These are phyloP conservation scores for Trametes versicolor DNA, from an alignment of 1,284 basidiomycete genomes.

Conservation along the genomic window DNA sequence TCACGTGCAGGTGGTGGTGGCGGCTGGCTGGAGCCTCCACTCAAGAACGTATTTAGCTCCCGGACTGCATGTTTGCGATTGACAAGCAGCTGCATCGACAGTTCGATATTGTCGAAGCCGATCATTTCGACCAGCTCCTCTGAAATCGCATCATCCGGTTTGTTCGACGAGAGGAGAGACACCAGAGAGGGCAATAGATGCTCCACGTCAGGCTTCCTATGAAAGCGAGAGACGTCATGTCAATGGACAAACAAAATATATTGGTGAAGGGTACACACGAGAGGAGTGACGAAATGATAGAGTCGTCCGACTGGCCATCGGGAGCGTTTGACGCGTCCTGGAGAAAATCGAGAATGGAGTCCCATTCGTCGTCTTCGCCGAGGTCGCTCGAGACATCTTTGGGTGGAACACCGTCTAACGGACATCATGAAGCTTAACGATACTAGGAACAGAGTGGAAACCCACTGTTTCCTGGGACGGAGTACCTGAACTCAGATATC, in stretches of 20 bases:
- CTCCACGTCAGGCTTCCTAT: conserved; percentile 46
- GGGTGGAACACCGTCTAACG: conserved; percentile 12
- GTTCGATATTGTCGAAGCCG: conserved; percentile 87
- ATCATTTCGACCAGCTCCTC: conserved; percentile 84
- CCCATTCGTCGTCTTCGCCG: conserved; percentile 35
- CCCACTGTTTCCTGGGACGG: conserved; percentile 20
- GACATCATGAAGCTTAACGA: conserved; percentile 8
- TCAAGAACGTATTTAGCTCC: conserved; percentile 26
- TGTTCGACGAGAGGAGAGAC: conserved; percentile 46
- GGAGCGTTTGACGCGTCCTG: conserved; percentile 8
- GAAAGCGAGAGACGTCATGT: conserved; percentile 3
- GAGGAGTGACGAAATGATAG: conserved; percentile 42
- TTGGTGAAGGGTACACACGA: conserved; percentile 43
- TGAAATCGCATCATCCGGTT: conserved; percentile 77
- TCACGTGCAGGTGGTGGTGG: neutral
- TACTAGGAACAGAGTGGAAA: neutral
- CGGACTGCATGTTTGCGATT: conserved; percentile 51
- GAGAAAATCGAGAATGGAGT: conserved; percentile 41
- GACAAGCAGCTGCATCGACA: conserved; percentile 65
- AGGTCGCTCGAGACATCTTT: conserved; percentile 21
- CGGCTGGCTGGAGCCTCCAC: neutral
- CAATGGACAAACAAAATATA: conserved; percentile 24
- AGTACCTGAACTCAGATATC: conserved; percentile 23
- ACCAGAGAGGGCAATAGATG: conserved; percentile 44
- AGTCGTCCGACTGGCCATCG: conserved; percentile 13